phyloP scores from a whole-genome alignment of 148 eudicot genomes.

The Silene latifolia region DNA sequence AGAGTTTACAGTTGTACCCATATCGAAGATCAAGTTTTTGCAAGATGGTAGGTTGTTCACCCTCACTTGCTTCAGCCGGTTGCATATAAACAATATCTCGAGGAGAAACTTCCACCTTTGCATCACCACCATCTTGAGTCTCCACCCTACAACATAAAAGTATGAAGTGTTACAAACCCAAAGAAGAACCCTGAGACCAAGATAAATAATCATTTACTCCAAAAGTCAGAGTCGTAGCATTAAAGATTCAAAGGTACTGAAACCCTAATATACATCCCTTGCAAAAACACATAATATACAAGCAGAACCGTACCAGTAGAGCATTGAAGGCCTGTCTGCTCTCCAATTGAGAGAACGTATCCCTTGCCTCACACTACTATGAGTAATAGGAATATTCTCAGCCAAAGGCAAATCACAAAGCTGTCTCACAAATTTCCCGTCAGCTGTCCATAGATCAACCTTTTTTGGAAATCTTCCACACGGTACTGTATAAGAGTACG shows the following conservation, averaged over 20 bases:
- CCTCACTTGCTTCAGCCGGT: conserved; percentile 72
- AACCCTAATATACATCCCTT: too few species aligned
- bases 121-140: conserved; percentile 99
- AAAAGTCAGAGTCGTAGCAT: not conserved
- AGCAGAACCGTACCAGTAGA: conserved; percentile 60
- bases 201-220: not conserved
- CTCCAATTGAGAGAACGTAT: conserved; percentile 96
- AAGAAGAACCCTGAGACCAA: conserved; percentile 4
- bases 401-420: conserved; percentile 89
- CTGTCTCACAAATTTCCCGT: conserved; percentile 76
- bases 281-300: conserved; percentile 1
- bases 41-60: conserved; percentile 63
- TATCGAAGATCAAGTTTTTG: conserved; percentile 94
- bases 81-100: conserved; percentile 87
- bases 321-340: conserved; percentile 79
- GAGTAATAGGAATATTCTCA: conserved; percentile 85
- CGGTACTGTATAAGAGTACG: conserved; percentile 82
- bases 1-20: conserved; percentile 56
- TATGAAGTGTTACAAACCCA: not conserved
- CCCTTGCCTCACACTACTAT: conserved; percentile 87
- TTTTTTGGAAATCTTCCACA: conserved; percentile 92
- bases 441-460: conserved; percentile 85
- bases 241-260: not conserved
- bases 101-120: conserved; percentile 90
- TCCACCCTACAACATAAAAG: conserved; percentile 66